Conservation (phyloP, 371 early-diverging fungal genomes). For the Enteropsectra breve region DNA sequence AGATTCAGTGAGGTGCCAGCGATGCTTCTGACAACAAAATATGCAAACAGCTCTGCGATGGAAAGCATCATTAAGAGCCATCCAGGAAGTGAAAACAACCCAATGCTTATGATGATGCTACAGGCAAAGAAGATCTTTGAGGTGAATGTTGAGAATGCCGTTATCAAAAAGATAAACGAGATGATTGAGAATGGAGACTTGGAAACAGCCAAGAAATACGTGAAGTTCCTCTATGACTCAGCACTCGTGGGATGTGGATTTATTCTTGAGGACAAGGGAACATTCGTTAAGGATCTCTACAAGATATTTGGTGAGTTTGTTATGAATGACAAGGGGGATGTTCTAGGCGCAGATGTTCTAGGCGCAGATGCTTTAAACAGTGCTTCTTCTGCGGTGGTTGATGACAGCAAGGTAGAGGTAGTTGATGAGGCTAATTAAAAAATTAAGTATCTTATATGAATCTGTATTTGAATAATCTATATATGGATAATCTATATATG, state of each 20-base stretch:
- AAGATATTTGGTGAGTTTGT: background rate
- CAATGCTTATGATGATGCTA: conserved; percentile 65
- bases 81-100: conserved; percentile 67
- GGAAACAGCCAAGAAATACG: conserved; percentile 1
- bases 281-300: conserved; percentile 15
- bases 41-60: conserved; percentile 72
- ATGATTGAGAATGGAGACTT: background rate
- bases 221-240: conserved; percentile 9
- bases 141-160: conserved; percentile 40
- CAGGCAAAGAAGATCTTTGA: conserved; percentile 51
- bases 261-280: conserved; percentile 6
- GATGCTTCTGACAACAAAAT: conserved; percentile 67
- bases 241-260: conserved; percentile 20
- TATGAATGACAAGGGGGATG: background rate
- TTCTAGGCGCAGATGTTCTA: background rate
- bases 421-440: no score
- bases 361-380: background rate
- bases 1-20: conserved; percentile 83
- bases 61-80: conserved; percentile 87
- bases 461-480: no score
- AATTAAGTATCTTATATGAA: no score
- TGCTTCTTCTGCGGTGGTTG: no score
- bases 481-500: no score
- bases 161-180: conserved; percentile 38
- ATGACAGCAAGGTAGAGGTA: no score